phyloP scores from a whole-genome alignment of 257 asterid species.

The Solanum pinnatisectum region DNA sequence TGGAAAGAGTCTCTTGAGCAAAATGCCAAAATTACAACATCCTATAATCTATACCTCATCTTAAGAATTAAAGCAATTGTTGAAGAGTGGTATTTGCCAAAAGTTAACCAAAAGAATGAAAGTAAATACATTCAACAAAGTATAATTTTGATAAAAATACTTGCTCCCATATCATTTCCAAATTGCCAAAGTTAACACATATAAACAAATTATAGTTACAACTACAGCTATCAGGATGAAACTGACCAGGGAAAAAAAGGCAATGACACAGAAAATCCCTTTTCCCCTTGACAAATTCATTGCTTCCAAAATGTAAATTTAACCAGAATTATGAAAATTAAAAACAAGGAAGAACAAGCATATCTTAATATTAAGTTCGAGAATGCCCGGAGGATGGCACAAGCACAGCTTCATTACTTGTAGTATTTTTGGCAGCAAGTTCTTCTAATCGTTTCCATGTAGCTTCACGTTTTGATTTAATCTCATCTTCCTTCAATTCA shows the following conservation, averaged over 20 bases:
- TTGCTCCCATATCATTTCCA: not conserved
- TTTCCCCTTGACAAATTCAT: not conserved
- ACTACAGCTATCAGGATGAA: not conserved
- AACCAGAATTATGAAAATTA: not conserved
- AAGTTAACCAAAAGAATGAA: not conserved
- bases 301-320: not conserved
- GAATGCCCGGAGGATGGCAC: slow-evolving; percentile 25
- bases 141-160: not conserved
- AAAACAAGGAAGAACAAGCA: not conserved
- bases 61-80: not conserved
- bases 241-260: not conserved
- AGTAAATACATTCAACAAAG: not conserved
- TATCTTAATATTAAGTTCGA: slow-evolving; percentile 9
- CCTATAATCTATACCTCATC: not conserved
- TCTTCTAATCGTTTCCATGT: slow-evolving; percentile 66
- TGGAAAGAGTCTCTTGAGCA: not conserved
- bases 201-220: not conserved
- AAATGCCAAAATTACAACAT: not conserved
- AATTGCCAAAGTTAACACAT: not conserved
- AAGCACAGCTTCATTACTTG: slow-evolving; percentile 47
- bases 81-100: not conserved
- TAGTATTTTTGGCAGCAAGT: slow-evolving; percentile 37
- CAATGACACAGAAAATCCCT: not conserved
- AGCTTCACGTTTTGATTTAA: slow-evolving; percentile 45
- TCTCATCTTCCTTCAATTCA: slow-evolving; percentile 42